Evolutionary conservation across 352 stramenopile species (phyloP), one percentile per base, ranked within the genome.

Genomic region (Lagenidium giganteum): DNA sequence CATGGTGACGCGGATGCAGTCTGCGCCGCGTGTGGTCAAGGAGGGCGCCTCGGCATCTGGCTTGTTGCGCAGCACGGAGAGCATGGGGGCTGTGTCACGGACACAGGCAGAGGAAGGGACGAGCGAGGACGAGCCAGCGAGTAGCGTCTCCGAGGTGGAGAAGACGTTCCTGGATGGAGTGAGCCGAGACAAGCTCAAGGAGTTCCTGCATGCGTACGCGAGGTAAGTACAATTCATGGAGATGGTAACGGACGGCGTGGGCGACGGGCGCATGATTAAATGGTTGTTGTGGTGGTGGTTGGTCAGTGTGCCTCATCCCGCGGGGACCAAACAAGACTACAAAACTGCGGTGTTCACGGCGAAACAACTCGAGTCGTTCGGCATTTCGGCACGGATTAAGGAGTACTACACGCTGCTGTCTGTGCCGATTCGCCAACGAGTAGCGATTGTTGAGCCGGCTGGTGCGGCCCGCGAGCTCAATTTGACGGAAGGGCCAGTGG

Each of bases 361-460:
- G 3, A 32, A 69, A 32, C 23, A 51, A 41, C 31, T 57, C 22
- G 41, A 57, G 28, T 9, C 8, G 25, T 58, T 61, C 18, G 70
- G 70, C 20, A 65, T 86, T 26, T 30, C 61, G 9, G 64, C 71
- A n/a, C 42, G 67, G 26, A 81, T 73, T 29, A 54, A 67, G 47
- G 30, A 61, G 20, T 64, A 87, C 16, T 46, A 78, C 32, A 59
- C 62, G 23, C 46, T 80, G 17, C 49, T 96, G n/a, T 92, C 77
- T 5, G 61, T 76, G 30, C 85, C 85, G 0, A 48, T 81, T 6
- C 57, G 62, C n/a, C 63, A 66, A 7, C 60, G 49, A 4, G 22
- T 80, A 14, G 59, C 68, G 6, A 79, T 85, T 36, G 32, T 87
- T 6, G 60, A 57, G 17, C 68, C 85, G 7, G 5, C 49, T 4